phyloP scores from a whole-genome alignment of 495 filamentous ascomycete genomes.

The Collariella sp. region DNA sequence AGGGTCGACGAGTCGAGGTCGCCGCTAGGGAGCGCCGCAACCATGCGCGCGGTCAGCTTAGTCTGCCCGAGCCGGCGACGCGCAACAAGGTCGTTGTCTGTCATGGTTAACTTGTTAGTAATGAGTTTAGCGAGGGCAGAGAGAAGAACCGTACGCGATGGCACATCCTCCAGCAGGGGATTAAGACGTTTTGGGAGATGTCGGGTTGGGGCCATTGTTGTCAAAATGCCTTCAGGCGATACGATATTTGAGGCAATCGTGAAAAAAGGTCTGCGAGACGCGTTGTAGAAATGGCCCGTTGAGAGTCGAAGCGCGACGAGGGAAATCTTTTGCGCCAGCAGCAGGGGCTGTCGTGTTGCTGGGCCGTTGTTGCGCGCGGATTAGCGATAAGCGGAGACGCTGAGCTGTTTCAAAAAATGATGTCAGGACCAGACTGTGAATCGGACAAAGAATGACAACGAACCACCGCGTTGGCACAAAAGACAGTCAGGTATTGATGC shows the following conservation, averaged over 20 bases:
- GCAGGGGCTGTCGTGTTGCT: constrained; percentile 9
- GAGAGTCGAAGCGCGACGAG: constrained; percentile 10
- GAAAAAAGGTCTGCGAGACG: neutral
- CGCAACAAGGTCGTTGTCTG: constrained; percentile 75
- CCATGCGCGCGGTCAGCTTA: constrained; percentile 70
- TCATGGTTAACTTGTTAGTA: too few species aligned
- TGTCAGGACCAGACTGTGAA: neutral
- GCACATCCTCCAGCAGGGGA: constrained; percentile 63
- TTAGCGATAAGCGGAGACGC: neutral
- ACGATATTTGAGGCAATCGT: neutral
- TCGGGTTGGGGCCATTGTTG: constrained; percentile 49
- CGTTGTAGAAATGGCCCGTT: neutral
- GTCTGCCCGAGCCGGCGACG: constrained; percentile 88
- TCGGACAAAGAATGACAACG: constrained; percentile 1
- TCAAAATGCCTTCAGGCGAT: neutral
- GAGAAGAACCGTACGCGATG: constrained; percentile 45
- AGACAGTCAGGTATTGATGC: constrained; percentile 1
- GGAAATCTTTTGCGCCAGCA: constrained; percentile 29
- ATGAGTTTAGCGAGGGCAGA: constrained; percentile 26
- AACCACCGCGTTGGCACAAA: neutral
- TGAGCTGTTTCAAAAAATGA: neutral
- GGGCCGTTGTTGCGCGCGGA: neutral
- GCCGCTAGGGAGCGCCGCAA: constrained; percentile 52
- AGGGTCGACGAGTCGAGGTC: constrained; percentile 63
- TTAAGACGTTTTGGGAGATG: constrained; percentile 63